Evolutionary conservation across 495 filamentous ascomycete species (phyloP).

Genomic region (Talaromyces trachyspermus): DNA sequence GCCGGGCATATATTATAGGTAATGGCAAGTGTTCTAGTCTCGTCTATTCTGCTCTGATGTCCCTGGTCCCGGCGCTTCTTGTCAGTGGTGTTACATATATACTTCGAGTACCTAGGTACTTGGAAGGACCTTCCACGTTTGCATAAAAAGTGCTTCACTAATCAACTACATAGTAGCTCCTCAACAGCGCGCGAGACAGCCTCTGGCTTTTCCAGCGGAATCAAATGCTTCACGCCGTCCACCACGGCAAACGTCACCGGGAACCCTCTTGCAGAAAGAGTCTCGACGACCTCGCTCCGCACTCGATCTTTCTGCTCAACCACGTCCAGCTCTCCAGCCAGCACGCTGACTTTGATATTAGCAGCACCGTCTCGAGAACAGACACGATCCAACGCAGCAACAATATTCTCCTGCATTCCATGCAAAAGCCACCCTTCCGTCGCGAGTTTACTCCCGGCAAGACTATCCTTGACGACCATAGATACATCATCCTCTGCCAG

Average conservation of each 20-base stretch:
- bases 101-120: neutral
- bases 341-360: conserved; percentile 15
- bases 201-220: conserved; percentile 6
- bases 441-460: conserved; percentile 22
- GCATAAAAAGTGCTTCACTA: neutral
- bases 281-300: conserved; percentile 16
- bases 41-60: neutral
- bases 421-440: conserved; percentile 32
- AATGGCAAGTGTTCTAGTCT: too few relatives aligned
- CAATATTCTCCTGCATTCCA: conserved; percentile 35
- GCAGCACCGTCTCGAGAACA: neutral
- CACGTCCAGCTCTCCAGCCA: conserved; percentile 26
- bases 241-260: neutral
- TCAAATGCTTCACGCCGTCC: conserved; percentile 4
- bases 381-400: neutral
- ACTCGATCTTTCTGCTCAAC: conserved; percentile 29
- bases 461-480: conserved; percentile 22
- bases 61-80: neutral
- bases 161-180: neutral
- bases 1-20: too few relatives aligned
- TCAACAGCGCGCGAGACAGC: conserved; percentile 2
- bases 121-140: neutral
- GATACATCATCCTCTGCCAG: conserved; percentile 16
- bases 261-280: conserved; percentile 10
- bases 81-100: too few relatives aligned